Evolutionary conservation across 2,329 filamentous ascomycete species (phyloP).

Genomic region (Ciborinia camelliae): DNA sequence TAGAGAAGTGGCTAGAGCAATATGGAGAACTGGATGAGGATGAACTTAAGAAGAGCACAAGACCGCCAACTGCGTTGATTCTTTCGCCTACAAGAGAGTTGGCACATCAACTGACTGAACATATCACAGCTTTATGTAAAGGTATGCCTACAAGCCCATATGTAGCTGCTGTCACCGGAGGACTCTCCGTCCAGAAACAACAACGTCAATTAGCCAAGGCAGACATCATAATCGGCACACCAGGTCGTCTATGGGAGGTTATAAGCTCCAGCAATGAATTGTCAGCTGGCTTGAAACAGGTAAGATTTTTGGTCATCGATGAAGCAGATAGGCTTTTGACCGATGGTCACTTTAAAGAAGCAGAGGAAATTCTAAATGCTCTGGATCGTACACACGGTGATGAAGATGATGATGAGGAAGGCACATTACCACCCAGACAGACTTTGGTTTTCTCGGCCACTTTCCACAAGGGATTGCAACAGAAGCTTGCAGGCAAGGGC

Average conservation of each 20-base stretch:
- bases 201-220: constrained; percentile 78
- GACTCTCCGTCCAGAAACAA: constrained; percentile 92
- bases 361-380: constrained; percentile 79
- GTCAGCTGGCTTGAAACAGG: constrained; percentile 65
- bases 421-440: constrained; percentile 57
- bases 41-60: constrained; percentile 37
- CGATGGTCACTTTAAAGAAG: constrained; percentile 92
- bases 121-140: constrained; percentile 72
- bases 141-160: constrained; percentile 60
- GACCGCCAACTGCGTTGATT: constrained; percentile 69
- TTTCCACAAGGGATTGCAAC: constrained; percentile 86
- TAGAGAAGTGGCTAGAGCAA: constrained; percentile 72
- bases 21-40: constrained; percentile 43
- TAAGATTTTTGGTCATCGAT: constrained; percentile 84
- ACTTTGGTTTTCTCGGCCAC: constrained; percentile 96
- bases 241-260: constrained; percentile 91
- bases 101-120: constrained; percentile 84
- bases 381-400: constrained; percentile 63
- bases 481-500: constrained; percentile 77
- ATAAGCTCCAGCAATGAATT: constrained; percentile 71
- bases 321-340: constrained; percentile 91
- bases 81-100: constrained; percentile 90
- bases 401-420: constrained; percentile 47
- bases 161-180: constrained; percentile 87
- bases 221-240: constrained; percentile 90